Conservation (phyloP, 148 eudicot genomes). For the Vaccinium corymbosum region DNA sequence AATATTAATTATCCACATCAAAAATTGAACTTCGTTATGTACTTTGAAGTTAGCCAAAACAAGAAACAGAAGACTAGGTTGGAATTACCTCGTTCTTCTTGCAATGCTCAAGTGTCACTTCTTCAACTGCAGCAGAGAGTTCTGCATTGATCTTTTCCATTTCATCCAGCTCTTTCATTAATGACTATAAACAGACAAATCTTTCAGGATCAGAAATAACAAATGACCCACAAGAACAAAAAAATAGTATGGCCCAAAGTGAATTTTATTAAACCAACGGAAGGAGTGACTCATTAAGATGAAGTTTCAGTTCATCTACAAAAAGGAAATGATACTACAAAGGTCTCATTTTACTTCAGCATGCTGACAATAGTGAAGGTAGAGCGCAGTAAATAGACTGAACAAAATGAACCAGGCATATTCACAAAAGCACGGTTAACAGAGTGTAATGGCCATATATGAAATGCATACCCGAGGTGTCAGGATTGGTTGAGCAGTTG, state of each 20-base stretch:
- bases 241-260: neutral
- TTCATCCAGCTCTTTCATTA: constrained; percentile 86
- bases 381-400: neutral
- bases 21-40: neutral
- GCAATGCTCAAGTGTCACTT: constrained; percentile 78
- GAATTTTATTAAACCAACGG: neutral
- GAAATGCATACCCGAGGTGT: constrained; percentile 70
- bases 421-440: neutral
- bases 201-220: neutral
- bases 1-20: neutral
- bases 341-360: neutral
- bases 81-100: constrained; percentile 82
- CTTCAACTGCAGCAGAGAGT: constrained; percentile 88
- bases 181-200: constrained; percentile 27
- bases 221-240: neutral
- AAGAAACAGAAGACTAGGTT: neutral
- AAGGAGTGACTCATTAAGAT: constrained; percentile 2
- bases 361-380: neutral
- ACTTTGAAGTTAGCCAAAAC: neutral
- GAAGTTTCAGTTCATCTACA: neutral
- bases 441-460: neutral
- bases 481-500: constrained; percentile 93
- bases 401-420: neutral
- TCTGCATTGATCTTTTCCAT: constrained; percentile 81
- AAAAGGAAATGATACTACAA: neutral